Conservation (phyloP, 1,284 basidiomycete species). For the Austroboletus niveus region DNA sequence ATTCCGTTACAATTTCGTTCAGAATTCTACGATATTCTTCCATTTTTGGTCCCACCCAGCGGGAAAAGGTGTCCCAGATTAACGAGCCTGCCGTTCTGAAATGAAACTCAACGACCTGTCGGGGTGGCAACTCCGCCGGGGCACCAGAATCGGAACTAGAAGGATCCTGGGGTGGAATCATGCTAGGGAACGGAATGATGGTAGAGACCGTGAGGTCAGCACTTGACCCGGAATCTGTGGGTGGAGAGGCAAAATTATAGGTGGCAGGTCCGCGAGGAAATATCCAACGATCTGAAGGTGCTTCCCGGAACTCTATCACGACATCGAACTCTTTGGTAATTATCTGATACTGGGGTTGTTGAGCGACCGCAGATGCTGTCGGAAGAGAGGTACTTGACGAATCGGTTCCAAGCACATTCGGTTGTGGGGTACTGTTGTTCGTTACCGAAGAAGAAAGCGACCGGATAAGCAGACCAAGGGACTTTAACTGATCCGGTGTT, state of each 20-base stretch:
- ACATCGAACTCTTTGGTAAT: conserved; percentile 58
- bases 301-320: conserved; percentile 67
- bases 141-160: conserved; percentile 11
- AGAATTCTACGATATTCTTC: conserved; percentile 43
- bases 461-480: conserved; percentile 62
- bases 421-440: conserved; percentile 12
- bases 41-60: conserved; percentile 56
- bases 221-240: conserved; percentile 17
- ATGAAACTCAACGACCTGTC: conserved; percentile 45
- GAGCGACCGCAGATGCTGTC: conserved; percentile 8
- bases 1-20: conserved; percentile 39
- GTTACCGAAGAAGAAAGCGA: conserved; percentile 40
- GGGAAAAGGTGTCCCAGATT: conserved; percentile 52
- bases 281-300: conserved; percentile 56
- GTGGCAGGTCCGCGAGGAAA: conserved; percentile 58
- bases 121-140: conserved; percentile 6
- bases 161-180: conserved; percentile 11
- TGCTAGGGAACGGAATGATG: conserved; percentile 33
- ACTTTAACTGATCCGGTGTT: conserved; percentile 58
- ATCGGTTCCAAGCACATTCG: conserved; percentile 7
- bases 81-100: conserved; percentile 44
- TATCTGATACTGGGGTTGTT: conserved; percentile 22
- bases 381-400: conserved; percentile 14
- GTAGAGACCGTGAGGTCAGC: conserved; percentile 42
- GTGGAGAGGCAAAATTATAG: conserved; percentile 38